Conservation (phyloP, 805 yeast species). For the Candida nitratophila region DNA sequence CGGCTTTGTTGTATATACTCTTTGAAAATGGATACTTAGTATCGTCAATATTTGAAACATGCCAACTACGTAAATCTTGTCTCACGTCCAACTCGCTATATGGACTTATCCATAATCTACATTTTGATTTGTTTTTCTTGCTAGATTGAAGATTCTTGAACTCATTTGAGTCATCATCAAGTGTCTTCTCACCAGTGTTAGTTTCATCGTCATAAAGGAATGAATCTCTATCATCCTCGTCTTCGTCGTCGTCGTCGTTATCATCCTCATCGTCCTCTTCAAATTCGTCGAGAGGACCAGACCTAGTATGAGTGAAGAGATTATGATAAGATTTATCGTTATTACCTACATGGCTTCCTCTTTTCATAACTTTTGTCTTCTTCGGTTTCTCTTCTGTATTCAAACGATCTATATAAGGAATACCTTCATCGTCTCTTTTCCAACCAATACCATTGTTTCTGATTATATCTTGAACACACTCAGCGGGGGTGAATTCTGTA, state of each 20-base stretch:
- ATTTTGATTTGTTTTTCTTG: neutral
- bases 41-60: conserved; percentile 6
- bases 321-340: neutral
- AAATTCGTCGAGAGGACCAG: neutral
- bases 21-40: neutral
- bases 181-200: neutral
- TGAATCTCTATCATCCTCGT: neutral
- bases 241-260: conserved; percentile 1
- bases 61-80: conserved; percentile 37
- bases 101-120: conserved; percentile 11
- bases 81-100: conserved; percentile 25
- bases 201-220: neutral
- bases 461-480: conserved; percentile 69
- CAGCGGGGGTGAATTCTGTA: conserved; percentile 55
- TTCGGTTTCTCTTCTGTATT: neutral
- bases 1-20: no score
- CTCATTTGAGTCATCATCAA: neutral
- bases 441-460: conserved; percentile 61
- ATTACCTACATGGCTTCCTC: neutral
- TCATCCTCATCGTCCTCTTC: neutral
- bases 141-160: neutral
- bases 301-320: neutral
- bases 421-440: conserved; percentile 43
- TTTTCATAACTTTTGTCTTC: neutral
- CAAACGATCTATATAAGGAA: conserved; percentile 29